Conservation (phyloP, 1,284 basidiomycete species). For the Puccinia coronata region DNA sequence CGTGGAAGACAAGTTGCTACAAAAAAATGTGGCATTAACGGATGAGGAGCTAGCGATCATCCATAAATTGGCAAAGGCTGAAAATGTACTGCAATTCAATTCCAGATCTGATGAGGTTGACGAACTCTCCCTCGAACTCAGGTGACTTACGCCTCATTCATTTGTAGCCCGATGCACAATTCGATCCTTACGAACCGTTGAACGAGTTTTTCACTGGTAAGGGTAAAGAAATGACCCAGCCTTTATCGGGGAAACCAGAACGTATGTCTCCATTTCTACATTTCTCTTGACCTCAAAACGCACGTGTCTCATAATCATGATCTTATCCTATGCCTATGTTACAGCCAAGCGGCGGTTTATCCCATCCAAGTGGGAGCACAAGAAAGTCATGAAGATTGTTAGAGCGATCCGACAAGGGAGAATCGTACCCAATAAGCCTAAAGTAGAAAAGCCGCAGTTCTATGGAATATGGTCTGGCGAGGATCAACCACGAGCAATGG, state of each 20-base stretch:
- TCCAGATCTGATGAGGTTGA: not conserved
- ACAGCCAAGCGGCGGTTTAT: slow-evolving; percentile 88
- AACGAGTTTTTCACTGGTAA: slow-evolving; percentile 97
- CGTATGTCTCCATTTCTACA: slow-evolving; percentile 60
- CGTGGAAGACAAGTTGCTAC: slow-evolving; percentile 85
- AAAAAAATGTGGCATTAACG: slow-evolving; percentile 82
- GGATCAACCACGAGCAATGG: slow-evolving; percentile 57
- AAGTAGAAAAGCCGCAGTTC: slow-evolving; percentile 72
- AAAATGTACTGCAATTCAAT: slow-evolving; percentile 78
- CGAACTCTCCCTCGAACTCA: not conserved
- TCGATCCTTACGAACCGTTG: slow-evolving; percentile 76
- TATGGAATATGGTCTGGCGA: slow-evolving; percentile 83
- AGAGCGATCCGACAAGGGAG: slow-evolving; percentile 94
- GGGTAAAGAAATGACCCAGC: slow-evolving; percentile 90
- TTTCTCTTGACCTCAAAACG: not conserved
- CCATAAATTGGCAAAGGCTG: slow-evolving; percentile 79
- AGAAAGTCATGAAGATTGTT: slow-evolving; percentile 99
- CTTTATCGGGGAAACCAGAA: slow-evolving; percentile 84
- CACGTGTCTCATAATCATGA: not conserved
- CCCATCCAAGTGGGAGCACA: slow-evolving; percentile 99
- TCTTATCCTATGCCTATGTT: not conserved
- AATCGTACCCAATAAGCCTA: slow-evolving; percentile 84
- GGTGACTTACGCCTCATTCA: not conserved
- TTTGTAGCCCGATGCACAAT: slow-evolving; percentile 48
- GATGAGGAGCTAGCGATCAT: slow-evolving; percentile 95